Base-by-base conservation (phyloP, 2,329 filamentous ascomycete genomes). In the Arthrobotrys musiformis region DNA sequence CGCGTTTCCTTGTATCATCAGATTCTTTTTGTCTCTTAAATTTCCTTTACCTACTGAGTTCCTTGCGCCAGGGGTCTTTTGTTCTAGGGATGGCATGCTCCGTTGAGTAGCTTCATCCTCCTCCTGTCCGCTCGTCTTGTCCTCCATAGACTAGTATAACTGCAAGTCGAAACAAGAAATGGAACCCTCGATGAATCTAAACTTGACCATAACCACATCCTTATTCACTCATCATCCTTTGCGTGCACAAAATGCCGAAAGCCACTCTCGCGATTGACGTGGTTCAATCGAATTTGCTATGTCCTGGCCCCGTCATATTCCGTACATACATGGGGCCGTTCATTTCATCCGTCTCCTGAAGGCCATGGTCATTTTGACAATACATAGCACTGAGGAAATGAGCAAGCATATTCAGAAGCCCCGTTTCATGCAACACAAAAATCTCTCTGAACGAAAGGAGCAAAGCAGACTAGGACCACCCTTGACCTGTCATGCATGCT, bases 31-130 rank as follows among this genome's bases (percentile, higher is more conserved):
- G 42, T n/a, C n/a, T n/a, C n/a, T n/a, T n/a, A n/a, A n/a, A n/a
- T 56, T 17, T 28, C 44, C 44, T 33, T 64, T 64, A 50, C 46
- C 62, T 69, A 13, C 50, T 62, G 26, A 37, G 40, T 70, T 66
- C 63, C 44, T 70, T 46, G 73, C 73, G 73, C 66, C 73, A 77
- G 73, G 73, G 73, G 73, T 77, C 73, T 50, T 77, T 77, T 77
- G 73, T 77, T 77, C 66, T 54, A 77, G 73, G 73, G 73, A 77
- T 70, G 73, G 22, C 19, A 19, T 61, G 24, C 54, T 50, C n/a
- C 8, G 24, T 61, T 19, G 50, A 40, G 46, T 26, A 35, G 54
- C 22, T 37, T 52, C 66, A 70, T 77, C 73, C 73, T 77, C 73
- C 73, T 77, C 73, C 73, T 77, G 73, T 70, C 66, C 66, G 73